Percentiles rank a stretch among this genome's conserved stretches.
These are phyloP conservation scores for Vitis vinifera DNA, from an alignment of 164 flowering plant species.

Conservation along the genomic window ASM3070453v1 NC_081806.1:1152001-1152500, in stretches of 20 bases:
- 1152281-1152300: not conserved
- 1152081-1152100: not conserved
- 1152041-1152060: conserved; percentile 18
- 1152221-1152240: conserved; percentile 83
- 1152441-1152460: conserved; percentile 68
- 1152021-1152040: not conserved
- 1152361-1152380: not conserved
- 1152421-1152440: conserved; percentile 64
- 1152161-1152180: conserved; percentile 22
- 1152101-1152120: conserved; percentile 8
- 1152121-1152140: not conserved
- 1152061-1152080: conserved; percentile 16
- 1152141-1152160: not conserved
- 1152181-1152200: conserved; percentile 89
- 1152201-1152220: conserved; percentile 93
- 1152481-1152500: conserved; percentile 96
- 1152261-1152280: conserved; percentile 80
- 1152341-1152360: no score
- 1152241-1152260: conserved; percentile 82
- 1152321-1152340: no score
- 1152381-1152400: conserved; percentile 77
- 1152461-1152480: conserved; percentile 78
- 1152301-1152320: no score
- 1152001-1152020: conserved; percentile 16
- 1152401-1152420: conserved; percentile 96